Conservation (phyloP, 768 basidiomycete species). For the Macrocybe gigantea region DNA sequence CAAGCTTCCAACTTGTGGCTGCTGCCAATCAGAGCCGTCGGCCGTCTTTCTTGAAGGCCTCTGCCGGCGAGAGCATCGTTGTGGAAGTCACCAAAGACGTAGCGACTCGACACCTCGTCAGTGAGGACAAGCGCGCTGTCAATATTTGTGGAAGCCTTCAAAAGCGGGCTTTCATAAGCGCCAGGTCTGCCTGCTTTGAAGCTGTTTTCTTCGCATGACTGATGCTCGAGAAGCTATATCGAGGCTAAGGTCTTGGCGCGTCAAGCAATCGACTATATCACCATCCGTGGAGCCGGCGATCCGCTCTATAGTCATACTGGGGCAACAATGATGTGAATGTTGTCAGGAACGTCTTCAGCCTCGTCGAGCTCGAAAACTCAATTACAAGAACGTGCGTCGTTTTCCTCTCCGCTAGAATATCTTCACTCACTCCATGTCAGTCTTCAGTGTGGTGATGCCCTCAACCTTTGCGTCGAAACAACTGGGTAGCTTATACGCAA, state of each 20-base stretch:
- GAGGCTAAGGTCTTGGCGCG: slow-evolving; percentile 36
- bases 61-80: slow-evolving; percentile 15
- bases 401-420: neutral
- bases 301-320: slow-evolving; percentile 35
- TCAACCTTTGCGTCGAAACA: slow-evolving; percentile 25
- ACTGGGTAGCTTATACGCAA: slow-evolving; percentile 42
- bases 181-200: slow-evolving; percentile 15
- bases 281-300: slow-evolving; percentile 27
- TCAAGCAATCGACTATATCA: slow-evolving; percentile 26
- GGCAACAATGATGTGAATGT: slow-evolving; percentile 29
- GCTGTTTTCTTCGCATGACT: neutral
- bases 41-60: neutral
- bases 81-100: slow-evolving; percentile 31
- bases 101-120: slow-evolving; percentile 22
- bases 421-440: neutral
- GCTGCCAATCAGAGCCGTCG: slow-evolving; percentile 11
- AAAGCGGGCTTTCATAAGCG: slow-evolving; percentile 31
- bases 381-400: slow-evolving; percentile 28
- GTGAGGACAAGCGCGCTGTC: slow-evolving; percentile 29
- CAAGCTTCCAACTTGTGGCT: slow-evolving; percentile 27
- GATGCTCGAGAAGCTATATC: slow-evolving; percentile 21
- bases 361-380: slow-evolving; percentile 36
- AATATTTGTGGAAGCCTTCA: slow-evolving; percentile 31
- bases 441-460: slow-evolving; percentile 32
- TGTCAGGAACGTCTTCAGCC: slow-evolving; percentile 27